Base-by-base conservation (phyloP, 108 stramenopile genomes). In the Fragilaria crotonensis region DNA sequence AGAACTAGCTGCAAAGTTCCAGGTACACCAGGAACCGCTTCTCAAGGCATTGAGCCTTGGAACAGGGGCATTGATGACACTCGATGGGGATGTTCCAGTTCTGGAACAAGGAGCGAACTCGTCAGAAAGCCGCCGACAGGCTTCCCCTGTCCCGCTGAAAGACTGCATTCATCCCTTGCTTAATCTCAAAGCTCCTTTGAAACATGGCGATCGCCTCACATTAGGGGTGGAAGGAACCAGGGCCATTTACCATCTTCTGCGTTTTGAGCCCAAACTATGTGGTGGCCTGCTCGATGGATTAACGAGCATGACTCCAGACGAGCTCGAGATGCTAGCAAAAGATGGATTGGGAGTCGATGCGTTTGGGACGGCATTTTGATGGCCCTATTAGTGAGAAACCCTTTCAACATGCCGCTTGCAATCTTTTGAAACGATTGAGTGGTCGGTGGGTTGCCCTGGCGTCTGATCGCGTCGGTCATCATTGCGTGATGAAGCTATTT, bases 331-430 rank as follows among this genome's bases (percentile, higher is more conserved):
- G 48, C 69, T 92, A 48, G 73, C 78, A 14, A 78, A 82, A 51
- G 87, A 92, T 74, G 87, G 90, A 0, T 73, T 89, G 23, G 90
- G 81, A 92, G 90, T 61, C 53, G 79, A 44, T 92, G 90, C 57
- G 73, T 92, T 22, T 66, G 81, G 70, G 90, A 92, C 57, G 90
- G 75, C 14, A 67, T 92, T n/a, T 57, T 87, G 87, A 85, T 53
- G 83, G 87, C 1, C 79, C 82, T 19, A 54, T 62, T 5, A 68
- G 73, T 44, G 49, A 54, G 0, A 47, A 63, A 14, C 45, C 60
- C 1, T 77, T 79, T 48, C 50, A 66, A 1, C 41, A 50, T 0
- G 85, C 83, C 20, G 66, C 67, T 14, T 72, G 77, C 46, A 48
- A 62, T 20, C 62, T 87, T 0, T 60, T 71, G 25, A 54, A 54